Evolutionary conservation across 2,329 filamentous ascomycete genomes (phyloP).

Genomic region (Xylaria digitata): DNA sequence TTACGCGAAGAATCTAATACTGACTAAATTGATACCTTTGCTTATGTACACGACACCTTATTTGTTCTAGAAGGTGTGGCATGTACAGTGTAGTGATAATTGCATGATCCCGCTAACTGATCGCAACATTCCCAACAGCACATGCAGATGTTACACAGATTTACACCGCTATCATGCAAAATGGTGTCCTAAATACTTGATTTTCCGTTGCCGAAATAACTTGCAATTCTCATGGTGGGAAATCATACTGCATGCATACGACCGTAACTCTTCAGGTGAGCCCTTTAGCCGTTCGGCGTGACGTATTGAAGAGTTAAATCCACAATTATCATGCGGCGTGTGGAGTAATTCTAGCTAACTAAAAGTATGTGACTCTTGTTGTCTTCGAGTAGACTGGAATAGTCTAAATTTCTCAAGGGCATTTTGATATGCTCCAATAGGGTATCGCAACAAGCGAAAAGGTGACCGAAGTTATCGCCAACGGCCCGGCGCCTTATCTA

Average conservation of each 20-base stretch:
- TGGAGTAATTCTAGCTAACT: background rate
- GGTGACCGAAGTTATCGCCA: background rate
- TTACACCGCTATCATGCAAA: background rate
- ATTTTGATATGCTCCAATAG: background rate
- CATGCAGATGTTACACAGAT: background rate
- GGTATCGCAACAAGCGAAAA: background rate
- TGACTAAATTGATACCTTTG: no score
- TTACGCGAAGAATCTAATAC: no score
- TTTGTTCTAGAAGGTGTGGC: background rate
- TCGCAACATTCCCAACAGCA: constrained; percentile 7
- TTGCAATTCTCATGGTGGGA: no score
- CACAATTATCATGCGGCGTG: background rate
- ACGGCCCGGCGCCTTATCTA: background rate
- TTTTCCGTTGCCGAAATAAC: background rate
- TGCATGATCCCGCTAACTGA: background rate
- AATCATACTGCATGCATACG: background rate
- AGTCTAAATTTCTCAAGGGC: background rate
- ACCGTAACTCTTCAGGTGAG: background rate
- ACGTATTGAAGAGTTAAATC: background rate
- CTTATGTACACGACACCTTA: no score
- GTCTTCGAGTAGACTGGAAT: background rate
- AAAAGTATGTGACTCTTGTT: background rate
- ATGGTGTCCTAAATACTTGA: background rate
- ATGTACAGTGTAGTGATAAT: background rate
- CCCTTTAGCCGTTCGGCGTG: background rate